A percentile compares a stretch with the other conserved stretches of the same genome.
phyloP scores from a whole-genome alignment of 2,329 filamentous ascomycete species.

The Diaporthe velutina region DNA sequence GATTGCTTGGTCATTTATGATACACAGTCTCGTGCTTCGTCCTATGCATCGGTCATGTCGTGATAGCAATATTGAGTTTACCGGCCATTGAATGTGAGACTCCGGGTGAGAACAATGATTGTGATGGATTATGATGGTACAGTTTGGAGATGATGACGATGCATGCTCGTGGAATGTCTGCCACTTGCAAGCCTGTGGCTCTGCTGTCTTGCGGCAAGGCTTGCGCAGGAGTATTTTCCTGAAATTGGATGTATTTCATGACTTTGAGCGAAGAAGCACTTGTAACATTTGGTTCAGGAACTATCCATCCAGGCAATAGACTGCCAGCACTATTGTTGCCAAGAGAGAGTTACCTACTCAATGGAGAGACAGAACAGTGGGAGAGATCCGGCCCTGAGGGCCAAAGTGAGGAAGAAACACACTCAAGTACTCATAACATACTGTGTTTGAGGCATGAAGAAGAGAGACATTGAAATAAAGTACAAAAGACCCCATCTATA shows the following conservation, averaged over 20 bases:
- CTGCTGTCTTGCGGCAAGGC: background rate
- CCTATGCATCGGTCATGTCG: background rate
- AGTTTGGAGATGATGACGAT: background rate
- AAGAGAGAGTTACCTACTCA: too few relatives aligned
- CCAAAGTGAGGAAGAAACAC: background rate
- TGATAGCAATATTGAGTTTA: background rate
- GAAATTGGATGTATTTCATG: background rate
- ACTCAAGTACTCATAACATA: background rate
- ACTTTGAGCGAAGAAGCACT: background rate
- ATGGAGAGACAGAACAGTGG: too few relatives aligned
- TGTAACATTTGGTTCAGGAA: background rate
- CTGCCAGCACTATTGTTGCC: too few relatives aligned
- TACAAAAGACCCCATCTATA: background rate
- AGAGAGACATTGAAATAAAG: background rate
- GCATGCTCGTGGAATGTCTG: background rate
- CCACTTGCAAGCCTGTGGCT: background rate
- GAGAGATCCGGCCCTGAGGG: background rate
- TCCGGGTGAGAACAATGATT: background rate
- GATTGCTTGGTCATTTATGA: background rate
- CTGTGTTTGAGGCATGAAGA: background rate
- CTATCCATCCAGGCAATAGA: background rate
- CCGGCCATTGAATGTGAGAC: background rate
- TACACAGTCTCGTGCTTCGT: background rate
- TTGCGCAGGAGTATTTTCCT: background rate
- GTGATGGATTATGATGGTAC: background rate